A percentile compares a stretch with the other conserved stretches of the same genome.
phyloP scores from a whole-genome alignment of 192 early-diverging fungal species.

The Pilaira anomala region DNA sequence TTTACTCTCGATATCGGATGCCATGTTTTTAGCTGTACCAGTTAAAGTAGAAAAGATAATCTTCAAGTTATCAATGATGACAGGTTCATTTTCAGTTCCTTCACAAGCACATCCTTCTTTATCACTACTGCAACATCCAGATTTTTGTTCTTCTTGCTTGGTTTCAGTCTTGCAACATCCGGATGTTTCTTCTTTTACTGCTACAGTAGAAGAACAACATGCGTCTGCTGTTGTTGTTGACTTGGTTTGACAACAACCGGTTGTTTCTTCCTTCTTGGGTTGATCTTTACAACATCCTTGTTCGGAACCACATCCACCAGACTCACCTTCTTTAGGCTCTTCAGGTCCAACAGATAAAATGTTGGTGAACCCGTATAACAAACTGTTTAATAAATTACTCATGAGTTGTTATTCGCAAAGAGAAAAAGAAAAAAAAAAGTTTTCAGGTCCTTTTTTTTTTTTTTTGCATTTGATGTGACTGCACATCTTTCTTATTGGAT shows the following conservation, averaged over 20 bases:
- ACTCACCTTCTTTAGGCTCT: background rate
- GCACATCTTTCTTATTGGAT: too few species aligned
- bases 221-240: slow-evolving; percentile 1
- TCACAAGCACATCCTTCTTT: background rate
- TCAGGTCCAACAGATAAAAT: slow-evolving; percentile 29
- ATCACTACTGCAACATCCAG: background rate
- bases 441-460: too few species aligned
- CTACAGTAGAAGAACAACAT: background rate
- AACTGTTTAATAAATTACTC: slow-evolving; percentile 27
- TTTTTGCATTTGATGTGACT: too few species aligned
- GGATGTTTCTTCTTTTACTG: background rate
- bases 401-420: background rate
- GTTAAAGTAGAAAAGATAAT: slow-evolving; percentile 57
- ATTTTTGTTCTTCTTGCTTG: background rate
- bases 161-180: slow-evolving; percentile 3
- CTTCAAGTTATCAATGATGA: slow-evolving; percentile 43
- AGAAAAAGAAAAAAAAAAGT: too few species aligned
- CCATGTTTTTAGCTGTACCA: slow-evolving; percentile 52
- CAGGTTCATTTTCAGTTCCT: slow-evolving; percentile 2
- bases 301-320: slow-evolving; percentile 11
- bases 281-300: slow-evolving; percentile 10
- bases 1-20: slow-evolving; percentile 38
- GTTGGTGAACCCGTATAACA: slow-evolving; percentile 25
- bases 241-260: background rate
- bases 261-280: background rate